Evolutionary conservation across 495 filamentous ascomycete genomes (phyloP).

Genomic region (Penicillium longicatenatum): DNA sequence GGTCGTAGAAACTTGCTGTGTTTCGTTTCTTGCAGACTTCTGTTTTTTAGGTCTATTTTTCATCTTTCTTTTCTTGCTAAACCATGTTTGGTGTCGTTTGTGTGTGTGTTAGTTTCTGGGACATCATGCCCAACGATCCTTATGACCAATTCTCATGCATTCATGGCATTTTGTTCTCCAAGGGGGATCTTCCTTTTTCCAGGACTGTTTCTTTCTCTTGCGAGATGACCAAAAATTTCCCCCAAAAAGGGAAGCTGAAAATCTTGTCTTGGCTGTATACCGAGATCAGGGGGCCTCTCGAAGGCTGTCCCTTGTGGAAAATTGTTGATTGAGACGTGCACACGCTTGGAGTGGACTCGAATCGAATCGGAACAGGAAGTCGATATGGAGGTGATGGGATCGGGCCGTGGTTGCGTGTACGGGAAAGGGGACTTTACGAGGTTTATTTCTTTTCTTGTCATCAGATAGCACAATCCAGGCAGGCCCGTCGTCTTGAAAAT

Average conservation of each 20-base stretch:
- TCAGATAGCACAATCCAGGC: conserved; percentile 17
- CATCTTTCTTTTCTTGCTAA: conserved; percentile 25
- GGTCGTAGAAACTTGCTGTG: conserved; percentile 45
- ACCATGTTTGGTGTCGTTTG: conserved; percentile 11
- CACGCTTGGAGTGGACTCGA: neutral
- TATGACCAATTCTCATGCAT: conserved; percentile 49
- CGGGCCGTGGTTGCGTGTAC: neutral
- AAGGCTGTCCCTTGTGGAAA: neutral
- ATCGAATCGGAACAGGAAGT: neutral
- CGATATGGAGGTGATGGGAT: conserved; percentile 1
- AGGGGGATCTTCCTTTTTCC: conserved; percentile 4
- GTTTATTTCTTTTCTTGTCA: conserved; percentile 9
- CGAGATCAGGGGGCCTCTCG: neutral
- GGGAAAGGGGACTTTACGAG: conserved; percentile 7
- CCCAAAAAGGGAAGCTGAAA: conserved; percentile 6
- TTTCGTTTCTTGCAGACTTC: conserved; percentile 9
- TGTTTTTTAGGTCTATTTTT: conserved; percentile 18
- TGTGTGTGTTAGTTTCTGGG: conserved; percentile 28
- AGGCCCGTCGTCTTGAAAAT: conserved; percentile 5
- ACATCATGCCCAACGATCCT: conserved; percentile 48
- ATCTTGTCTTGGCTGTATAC: neutral
- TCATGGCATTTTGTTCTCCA: conserved; percentile 40
- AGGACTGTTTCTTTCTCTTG: conserved; percentile 2
- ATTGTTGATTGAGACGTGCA: neutral
- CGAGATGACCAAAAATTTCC: conserved; percentile 20